Evolutionary conservation across 2,329 filamentous ascomycete genomes (phyloP).

Genomic region (Penicillium sp.): DNA sequence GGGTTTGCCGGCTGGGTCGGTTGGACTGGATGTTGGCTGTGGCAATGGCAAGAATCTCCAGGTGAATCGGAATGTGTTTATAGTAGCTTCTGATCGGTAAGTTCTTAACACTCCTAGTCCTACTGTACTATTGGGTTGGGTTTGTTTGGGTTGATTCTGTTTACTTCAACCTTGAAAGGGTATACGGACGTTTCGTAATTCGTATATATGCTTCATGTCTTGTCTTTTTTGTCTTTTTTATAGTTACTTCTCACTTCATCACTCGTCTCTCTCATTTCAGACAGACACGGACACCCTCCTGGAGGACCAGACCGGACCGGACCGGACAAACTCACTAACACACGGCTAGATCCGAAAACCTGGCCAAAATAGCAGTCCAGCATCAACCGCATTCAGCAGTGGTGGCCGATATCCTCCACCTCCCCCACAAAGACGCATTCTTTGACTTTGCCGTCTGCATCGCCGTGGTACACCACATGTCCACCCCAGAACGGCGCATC

Average conservation of each 20-base stretch:
- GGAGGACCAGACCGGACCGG: neutral
- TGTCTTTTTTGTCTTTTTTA: constrained; percentile 19
- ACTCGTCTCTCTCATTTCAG: constrained; percentile 16
- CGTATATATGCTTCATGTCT: constrained; percentile 7
- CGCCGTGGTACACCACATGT: constrained; percentile 91
- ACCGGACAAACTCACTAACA: constrained; percentile 1
- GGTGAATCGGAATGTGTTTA: constrained; percentile 75
- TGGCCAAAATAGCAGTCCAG: constrained; percentile 59
- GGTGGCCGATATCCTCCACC: constrained; percentile 78
- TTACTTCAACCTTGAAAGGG: constrained; percentile 11
- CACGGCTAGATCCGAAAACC: constrained; percentile 56
- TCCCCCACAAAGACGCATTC: constrained; percentile 68
- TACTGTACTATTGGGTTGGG: constrained; percentile 2
- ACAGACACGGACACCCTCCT: neutral
- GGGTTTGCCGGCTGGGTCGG: constrained; percentile 64
- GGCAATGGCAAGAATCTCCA: constrained; percentile 95
- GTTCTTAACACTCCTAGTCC: too few relatives aligned
- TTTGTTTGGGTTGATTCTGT: constrained; percentile 37
- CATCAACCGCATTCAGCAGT: constrained; percentile 67
- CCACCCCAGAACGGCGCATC: constrained; percentile 70
- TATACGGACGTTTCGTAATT: constrained; percentile 46
- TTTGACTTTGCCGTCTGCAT: constrained; percentile 94
- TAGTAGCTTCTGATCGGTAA: constrained; percentile 81
- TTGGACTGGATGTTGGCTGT: constrained; percentile 91
- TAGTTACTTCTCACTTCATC: neutral